Conservation (phyloP, 768 basidiomycete genomes). For the Dictyophora rubrovolvata region DNA sequence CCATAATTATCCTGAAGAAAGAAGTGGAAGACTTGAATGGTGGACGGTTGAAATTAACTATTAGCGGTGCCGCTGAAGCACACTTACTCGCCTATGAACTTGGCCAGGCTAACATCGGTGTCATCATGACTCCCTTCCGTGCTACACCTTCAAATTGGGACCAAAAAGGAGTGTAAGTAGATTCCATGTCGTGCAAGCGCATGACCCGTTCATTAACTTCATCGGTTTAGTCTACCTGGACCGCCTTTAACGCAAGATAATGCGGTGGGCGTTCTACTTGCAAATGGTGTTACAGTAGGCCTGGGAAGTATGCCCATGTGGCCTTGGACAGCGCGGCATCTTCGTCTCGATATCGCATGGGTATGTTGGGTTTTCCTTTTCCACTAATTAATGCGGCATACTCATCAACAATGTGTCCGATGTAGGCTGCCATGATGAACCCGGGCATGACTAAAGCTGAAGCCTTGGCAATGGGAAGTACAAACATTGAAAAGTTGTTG, state of each 20-base stretch:
- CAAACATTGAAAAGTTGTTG: slow-evolving; percentile 45
- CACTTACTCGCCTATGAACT: slow-evolving; percentile 67
- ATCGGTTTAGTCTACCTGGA: slow-evolving; percentile 23
- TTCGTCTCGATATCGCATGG: slow-evolving; percentile 16
- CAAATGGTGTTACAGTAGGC: slow-evolving; percentile 24
- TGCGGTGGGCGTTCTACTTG: slow-evolving; percentile 21
- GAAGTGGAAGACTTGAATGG: slow-evolving; percentile 42
- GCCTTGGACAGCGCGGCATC: slow-evolving; percentile 26
- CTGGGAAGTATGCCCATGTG: slow-evolving; percentile 16
- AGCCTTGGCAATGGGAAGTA: slow-evolving; percentile 43
- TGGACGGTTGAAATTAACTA: slow-evolving; percentile 35
- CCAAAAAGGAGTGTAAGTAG: slow-evolving; percentile 44
- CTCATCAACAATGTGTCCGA: not conserved
- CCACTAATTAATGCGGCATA: not conserved
- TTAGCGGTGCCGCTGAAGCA: slow-evolving; percentile 54
- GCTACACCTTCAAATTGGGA: slow-evolving; percentile 72
- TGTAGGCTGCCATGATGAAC: slow-evolving; percentile 29
- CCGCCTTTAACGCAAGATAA: slow-evolving; percentile 26
- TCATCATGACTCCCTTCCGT: slow-evolving; percentile 56
- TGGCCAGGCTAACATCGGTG: slow-evolving; percentile 54
- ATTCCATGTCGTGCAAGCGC: not conserved
- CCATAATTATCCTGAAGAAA: slow-evolving; percentile 50
- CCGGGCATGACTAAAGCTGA: slow-evolving; percentile 28
- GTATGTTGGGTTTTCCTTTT: not conserved
- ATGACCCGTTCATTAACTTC: not conserved